These are phyloP conservation scores for Chlorella sp. DNA, from an alignment of 139 green algal genomes.

Conservation along the genomic window DNA sequence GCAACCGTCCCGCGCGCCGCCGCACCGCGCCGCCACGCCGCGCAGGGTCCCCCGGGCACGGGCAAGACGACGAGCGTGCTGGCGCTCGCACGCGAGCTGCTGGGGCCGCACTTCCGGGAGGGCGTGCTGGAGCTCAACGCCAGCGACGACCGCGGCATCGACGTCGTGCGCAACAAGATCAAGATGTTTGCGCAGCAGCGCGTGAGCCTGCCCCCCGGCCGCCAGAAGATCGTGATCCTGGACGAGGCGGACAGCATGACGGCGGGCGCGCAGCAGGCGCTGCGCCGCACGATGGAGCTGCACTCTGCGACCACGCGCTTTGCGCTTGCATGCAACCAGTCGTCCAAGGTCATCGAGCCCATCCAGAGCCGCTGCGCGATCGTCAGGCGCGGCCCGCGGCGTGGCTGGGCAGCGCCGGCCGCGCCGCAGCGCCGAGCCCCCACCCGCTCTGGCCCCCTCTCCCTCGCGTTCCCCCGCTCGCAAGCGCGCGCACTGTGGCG, in stretches of 20 bases:
- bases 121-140: slow-evolving; percentile 98
- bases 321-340: slow-evolving; percentile 96
- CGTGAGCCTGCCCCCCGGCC: slow-evolving; percentile 89
- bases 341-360: slow-evolving; percentile 97
- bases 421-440: no score
- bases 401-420: no score
- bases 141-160: slow-evolving; percentile 97
- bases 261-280: slow-evolving; percentile 91
- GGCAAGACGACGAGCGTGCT: slow-evolving; percentile 98
- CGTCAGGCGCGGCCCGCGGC: slow-evolving; percentile 85
- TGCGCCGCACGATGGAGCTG: slow-evolving; percentile 99
- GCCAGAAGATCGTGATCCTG: slow-evolving; percentile 98
- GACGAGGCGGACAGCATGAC: slow-evolving; percentile 99
- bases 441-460: no score
- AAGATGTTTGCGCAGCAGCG: slow-evolving; percentile 99
- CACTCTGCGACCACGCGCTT: slow-evolving; percentile 96
- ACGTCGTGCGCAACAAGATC: slow-evolving; percentile 99
- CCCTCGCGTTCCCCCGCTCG: no score
- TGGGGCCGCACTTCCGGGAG: slow-evolving; percentile 86
- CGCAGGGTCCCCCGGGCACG: slow-evolving; percentile 92
- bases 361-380: slow-evolving; percentile 99
- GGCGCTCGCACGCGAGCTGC: slow-evolving; percentile 86
- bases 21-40: no score
- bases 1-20: no score
- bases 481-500: no score